Evolutionary conservation across 2,329 filamentous ascomycete genomes (phyloP).

Genomic region (Claviceps sp.): DNA sequence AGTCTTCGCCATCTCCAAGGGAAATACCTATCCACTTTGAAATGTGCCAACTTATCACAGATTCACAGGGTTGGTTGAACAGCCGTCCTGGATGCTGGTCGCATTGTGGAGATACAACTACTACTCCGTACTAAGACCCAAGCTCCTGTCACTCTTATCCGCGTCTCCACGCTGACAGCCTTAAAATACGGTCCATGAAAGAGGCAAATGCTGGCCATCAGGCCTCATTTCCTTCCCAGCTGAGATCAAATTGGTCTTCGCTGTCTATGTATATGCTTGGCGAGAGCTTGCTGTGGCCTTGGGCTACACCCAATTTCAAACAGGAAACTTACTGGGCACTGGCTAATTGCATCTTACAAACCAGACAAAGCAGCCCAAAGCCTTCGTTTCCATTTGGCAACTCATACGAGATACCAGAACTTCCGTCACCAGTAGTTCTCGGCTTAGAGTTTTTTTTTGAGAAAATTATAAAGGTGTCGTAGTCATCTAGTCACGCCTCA

Average conservation of each 20-base stretch:
- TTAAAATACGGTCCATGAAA: background rate
- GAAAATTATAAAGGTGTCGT: background rate
- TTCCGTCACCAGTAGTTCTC: background rate
- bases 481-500: background rate
- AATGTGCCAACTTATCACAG: background rate
- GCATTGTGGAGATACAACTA: constrained; percentile 1
- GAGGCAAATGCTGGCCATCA: background rate
- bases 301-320: too few species aligned
- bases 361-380: background rate
- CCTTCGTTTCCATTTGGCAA: background rate
- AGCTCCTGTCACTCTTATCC: background rate
- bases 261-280: too few species aligned
- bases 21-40: constrained; percentile 2
- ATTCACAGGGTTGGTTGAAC: background rate
- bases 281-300: background rate
- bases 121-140: background rate
- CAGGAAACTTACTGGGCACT: background rate
- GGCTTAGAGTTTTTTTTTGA: too few species aligned
- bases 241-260: background rate
- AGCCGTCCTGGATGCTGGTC: background rate
- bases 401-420: background rate
- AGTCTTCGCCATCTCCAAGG: background rate
- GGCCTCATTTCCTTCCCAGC: background rate
- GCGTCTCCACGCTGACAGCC: background rate
- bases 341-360: background rate